These are phyloP conservation scores for Gynostemma pentaphyllum DNA, from an alignment of 306 rosid species.

Conservation along the genomic window DNA sequence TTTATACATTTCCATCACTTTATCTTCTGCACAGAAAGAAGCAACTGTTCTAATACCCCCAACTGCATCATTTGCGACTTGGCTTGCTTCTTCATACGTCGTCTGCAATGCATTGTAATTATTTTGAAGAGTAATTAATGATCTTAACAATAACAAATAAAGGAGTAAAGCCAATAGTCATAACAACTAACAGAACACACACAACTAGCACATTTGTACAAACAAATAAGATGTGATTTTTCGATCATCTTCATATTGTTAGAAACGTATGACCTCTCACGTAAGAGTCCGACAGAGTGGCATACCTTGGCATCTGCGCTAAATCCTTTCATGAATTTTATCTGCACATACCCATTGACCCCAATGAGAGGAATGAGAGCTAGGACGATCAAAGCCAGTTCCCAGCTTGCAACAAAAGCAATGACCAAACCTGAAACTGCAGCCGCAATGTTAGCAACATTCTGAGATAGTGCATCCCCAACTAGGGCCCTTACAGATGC, in stretches of 20 bases:
- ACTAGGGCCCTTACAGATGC: slow-evolving; percentile 68
- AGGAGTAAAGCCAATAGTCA: too few species aligned
- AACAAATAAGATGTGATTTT: too few species aligned
- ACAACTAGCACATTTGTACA: too few species aligned
- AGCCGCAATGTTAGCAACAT: slow-evolving; percentile 48
- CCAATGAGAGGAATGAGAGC: slow-evolving; percentile 56
- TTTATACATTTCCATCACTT: slow-evolving; percentile 68
- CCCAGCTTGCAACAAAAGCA: slow-evolving; percentile 64
- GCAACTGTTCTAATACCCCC: slow-evolving; percentile 87
- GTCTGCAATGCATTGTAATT: slow-evolving; percentile 30
- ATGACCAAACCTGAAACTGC: slow-evolving; percentile 58
- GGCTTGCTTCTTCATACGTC: slow-evolving; percentile 89
- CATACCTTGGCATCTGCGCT: slow-evolving; percentile 72
- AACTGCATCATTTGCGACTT: slow-evolving; percentile 82
- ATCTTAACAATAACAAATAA: too few species aligned
- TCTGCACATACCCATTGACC: slow-evolving; percentile 49
- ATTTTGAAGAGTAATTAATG: too few species aligned
- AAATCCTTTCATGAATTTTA: slow-evolving; percentile 73
- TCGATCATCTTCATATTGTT: too few species aligned
- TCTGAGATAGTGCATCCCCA: slow-evolving; percentile 52
- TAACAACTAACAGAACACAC: too few species aligned
- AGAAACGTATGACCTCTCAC: too few species aligned
- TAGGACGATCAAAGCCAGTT: slow-evolving; percentile 52
- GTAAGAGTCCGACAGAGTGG: too few species aligned
- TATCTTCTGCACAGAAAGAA: slow-evolving; percentile 83